Conservation (phyloP, 345 rosid genomes). For the Salix brachista region DNA sequence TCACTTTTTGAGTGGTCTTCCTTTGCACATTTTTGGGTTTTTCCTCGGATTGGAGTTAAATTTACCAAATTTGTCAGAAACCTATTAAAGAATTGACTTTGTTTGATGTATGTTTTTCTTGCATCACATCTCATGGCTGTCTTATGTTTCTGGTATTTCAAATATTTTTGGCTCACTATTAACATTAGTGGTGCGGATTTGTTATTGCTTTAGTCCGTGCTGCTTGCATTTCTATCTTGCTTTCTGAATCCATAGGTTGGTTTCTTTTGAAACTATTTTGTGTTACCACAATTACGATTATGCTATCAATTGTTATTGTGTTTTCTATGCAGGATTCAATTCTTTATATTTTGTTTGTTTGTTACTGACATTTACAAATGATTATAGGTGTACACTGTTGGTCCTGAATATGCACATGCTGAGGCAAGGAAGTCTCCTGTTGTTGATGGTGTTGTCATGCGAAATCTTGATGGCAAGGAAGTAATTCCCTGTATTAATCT, state of each 20-base stretch:
- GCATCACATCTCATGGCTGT: neutral
- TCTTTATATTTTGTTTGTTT: neutral
- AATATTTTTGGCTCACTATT: neutral
- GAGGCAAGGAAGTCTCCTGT: slow-evolving; percentile 99
- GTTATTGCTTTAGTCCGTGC: neutral
- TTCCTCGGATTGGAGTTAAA: neutral
- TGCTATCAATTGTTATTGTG: neutral
- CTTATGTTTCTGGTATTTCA: slow-evolving; percentile 1
- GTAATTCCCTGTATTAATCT: slow-evolving; percentile 32
- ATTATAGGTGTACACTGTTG: slow-evolving; percentile 91
- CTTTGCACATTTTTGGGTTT: neutral
- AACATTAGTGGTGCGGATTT: neutral
- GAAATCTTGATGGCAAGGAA: slow-evolving; percentile 96
- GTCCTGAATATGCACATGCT: slow-evolving; percentile 98
- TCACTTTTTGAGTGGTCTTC: neutral
- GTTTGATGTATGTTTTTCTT: neutral
- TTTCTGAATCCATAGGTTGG: neutral
- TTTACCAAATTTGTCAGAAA: neutral
- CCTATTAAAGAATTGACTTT: neutral
- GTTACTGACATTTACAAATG: slow-evolving; percentile 13
- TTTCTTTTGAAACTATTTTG: neutral
- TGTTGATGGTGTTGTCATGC: slow-evolving; percentile 99
- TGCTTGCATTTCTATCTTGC: neutral
- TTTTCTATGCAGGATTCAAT: slow-evolving; percentile 1
- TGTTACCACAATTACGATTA: neutral